phyloP scores from a whole-genome alignment of 2,329 filamentous ascomycete species.

The Aspergillus sp. region DNA sequence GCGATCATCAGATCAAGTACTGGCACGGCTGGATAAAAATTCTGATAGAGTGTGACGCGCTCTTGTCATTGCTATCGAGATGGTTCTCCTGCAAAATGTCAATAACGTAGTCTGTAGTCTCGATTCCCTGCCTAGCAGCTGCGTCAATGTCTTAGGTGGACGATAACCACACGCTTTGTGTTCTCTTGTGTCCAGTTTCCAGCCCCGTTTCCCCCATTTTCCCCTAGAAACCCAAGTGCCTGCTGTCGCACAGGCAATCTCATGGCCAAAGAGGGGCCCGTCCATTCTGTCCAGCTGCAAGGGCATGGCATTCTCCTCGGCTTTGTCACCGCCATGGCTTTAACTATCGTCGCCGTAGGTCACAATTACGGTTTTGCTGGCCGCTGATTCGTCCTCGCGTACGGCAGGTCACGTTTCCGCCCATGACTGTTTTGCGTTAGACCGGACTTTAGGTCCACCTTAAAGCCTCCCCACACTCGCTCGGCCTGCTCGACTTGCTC shows the following conservation, averaged over 20 bases:
- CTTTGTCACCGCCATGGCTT: not conserved
- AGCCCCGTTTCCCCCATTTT: not conserved
- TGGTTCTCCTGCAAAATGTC: no score
- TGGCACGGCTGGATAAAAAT: no score
- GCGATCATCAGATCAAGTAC: no score
- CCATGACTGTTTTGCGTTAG: constrained; percentile 35
- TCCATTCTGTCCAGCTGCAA: constrained; percentile 1
- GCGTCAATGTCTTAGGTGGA: no score
- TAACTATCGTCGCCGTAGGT: not conserved
- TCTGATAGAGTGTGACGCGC: no score
- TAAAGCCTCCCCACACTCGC: constrained; percentile 23
- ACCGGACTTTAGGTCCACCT: constrained; percentile 30
- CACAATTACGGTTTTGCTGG: constrained; percentile 3
- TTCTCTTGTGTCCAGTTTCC: no score
- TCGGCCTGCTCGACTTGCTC: constrained; percentile 18
- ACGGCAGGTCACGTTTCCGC: constrained; percentile 30
- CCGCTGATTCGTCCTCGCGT: constrained; percentile 10
- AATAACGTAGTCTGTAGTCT: no score
- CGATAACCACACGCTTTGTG: no score
- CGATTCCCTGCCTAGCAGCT: no score
- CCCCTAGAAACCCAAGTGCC: not conserved
- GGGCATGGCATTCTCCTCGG: constrained; percentile 3
- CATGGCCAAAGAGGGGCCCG: no score
- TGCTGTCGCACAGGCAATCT: not conserved
- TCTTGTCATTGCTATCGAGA: no score